These are phyloP conservation scores for Tuber umbilicatum DNA, from an alignment of 495 filamentous ascomycete genomes.

Conservation along the genomic window DNA sequence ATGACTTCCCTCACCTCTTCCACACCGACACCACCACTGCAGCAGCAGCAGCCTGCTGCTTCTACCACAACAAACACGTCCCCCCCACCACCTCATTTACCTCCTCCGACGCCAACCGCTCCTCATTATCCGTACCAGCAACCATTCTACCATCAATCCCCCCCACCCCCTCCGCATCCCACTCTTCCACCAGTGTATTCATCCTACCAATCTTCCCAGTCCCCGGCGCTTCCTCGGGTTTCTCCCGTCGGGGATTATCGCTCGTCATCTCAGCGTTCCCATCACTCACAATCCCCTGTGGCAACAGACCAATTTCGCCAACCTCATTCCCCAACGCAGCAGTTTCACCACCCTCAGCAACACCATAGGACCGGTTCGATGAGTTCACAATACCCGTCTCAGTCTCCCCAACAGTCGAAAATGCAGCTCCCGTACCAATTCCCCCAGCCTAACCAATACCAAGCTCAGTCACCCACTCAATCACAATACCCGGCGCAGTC, in stretches of 20 bases:
- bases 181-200: conserved; percentile 23
- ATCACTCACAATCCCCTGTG: conserved; percentile 26
- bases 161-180: conserved; percentile 11
- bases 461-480: conserved; percentile 22
- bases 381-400: conserved; percentile 27
- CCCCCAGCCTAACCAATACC: conserved; percentile 17
- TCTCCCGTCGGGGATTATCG: conserved; percentile 23
- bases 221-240: conserved; percentile 15
- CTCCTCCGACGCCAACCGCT: conserved; percentile 9
- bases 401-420: conserved; percentile 26
- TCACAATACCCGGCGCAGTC: conserved; percentile 18
- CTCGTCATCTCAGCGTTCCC: conserved; percentile 22
- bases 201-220: conserved; percentile 24
- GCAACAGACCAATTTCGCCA: conserved; percentile 28
- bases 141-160: conserved; percentile 14
- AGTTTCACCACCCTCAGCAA: conserved; percentile 23
- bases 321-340: conserved; percentile 18
- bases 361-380: conserved; percentile 21
- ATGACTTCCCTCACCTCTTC: conserved; percentile 31
- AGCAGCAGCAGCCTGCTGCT: conserved; percentile 4
- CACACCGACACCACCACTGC: conserved; percentile 18
- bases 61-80: conserved; percentile 16
- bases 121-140: conserved; percentile 20
- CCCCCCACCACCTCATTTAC: conserved; percentile 15
- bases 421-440: conserved; percentile 29